phyloP scores from a whole-genome alignment of 139 green algal genomes.

The Picochlorum sp. region DNA sequence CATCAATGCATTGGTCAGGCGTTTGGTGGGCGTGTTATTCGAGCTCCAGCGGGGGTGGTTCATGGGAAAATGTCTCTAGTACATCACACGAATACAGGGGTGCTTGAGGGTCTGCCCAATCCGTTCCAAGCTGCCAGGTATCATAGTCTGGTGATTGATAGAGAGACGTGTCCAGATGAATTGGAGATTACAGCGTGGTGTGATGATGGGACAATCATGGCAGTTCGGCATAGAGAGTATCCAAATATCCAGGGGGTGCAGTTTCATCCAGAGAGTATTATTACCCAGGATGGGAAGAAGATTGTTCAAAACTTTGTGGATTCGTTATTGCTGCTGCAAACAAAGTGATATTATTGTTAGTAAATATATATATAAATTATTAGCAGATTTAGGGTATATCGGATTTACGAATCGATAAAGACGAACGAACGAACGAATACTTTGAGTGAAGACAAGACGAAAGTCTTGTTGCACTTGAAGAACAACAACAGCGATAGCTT shows the following conservation, averaged over 20 bases:
- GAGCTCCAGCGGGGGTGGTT: conserved; percentile 88
- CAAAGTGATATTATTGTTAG: not conserved
- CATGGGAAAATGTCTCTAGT: conserved; percentile 93
- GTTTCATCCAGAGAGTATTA: conserved; percentile 96
- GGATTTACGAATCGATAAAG: too few species aligned
- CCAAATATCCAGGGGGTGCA: conserved; percentile 83
- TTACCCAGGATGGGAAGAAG: conserved; percentile 75
- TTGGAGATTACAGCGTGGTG: conserved; percentile 95
- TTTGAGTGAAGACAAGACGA: too few species aligned
- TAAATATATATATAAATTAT: not conserved
- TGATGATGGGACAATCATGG: conserved; percentile 97
- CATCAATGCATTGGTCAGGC: conserved; percentile 97
- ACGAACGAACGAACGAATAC: too few species aligned
- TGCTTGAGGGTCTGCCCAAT: conserved; percentile 67
- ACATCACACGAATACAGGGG: conserved; percentile 64
- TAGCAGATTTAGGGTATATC: too few species aligned
- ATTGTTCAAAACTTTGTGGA: conserved; percentile 86
- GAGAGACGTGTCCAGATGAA: conserved; percentile 74
- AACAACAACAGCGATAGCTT: too few species aligned
- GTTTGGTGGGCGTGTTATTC: conserved; percentile 66
- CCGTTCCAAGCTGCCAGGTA: conserved; percentile 83
- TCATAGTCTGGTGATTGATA: conserved; percentile 90
- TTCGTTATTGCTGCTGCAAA: not conserved
- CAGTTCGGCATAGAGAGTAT: conserved; percentile 73
- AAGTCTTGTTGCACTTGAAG: too few species aligned